phyloP scores from a whole-genome alignment of 768 basidiomycete species.

The Lyophyllum semitale region DNA sequence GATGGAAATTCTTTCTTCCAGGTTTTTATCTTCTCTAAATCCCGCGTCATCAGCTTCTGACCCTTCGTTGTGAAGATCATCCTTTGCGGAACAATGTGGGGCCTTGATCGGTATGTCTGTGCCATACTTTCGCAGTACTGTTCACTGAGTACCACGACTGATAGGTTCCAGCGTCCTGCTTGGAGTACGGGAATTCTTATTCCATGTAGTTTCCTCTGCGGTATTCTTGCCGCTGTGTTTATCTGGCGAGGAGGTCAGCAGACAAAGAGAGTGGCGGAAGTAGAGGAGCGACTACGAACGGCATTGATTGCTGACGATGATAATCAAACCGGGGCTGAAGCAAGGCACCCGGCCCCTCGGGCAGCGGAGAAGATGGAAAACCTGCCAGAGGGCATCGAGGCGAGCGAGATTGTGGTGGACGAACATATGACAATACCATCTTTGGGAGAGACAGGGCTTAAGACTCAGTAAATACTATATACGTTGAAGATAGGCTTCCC shows the following conservation, averaged over 20 bases:
- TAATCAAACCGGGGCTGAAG: background rate
- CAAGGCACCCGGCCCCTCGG: background rate
- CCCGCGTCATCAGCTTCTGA: background rate
- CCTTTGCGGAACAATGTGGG: conserved; percentile 82
- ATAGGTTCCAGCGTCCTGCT: conserved; percentile 62
- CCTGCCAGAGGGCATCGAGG: conserved; percentile 12
- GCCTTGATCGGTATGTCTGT: conserved; percentile 56
- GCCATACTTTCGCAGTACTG: background rate
- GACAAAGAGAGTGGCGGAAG: conserved; percentile 68
- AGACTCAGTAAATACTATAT: conserved; percentile 19
- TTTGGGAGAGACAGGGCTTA: conserved; percentile 17
- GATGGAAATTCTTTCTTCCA: conserved; percentile 85
- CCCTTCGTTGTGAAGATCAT: conserved; percentile 42
- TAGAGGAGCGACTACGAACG: conserved; percentile 58
- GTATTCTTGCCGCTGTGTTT: conserved; percentile 69
- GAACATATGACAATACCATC: conserved; percentile 42
- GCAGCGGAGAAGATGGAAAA: conserved; percentile 3
- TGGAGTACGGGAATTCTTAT: conserved; percentile 74
- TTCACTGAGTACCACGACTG: background rate
- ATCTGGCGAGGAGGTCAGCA: conserved; percentile 75
- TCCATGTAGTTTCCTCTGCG: conserved; percentile 73
- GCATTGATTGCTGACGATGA: conserved; percentile 30
- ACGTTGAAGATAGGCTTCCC: conserved; percentile 84
- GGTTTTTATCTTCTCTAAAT: conserved; percentile 30
- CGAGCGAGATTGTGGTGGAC: conserved; percentile 30